phyloP scores from a whole-genome alignment of 2,329 filamentous ascomycete species.

The Diaporthe nobilis region DNA sequence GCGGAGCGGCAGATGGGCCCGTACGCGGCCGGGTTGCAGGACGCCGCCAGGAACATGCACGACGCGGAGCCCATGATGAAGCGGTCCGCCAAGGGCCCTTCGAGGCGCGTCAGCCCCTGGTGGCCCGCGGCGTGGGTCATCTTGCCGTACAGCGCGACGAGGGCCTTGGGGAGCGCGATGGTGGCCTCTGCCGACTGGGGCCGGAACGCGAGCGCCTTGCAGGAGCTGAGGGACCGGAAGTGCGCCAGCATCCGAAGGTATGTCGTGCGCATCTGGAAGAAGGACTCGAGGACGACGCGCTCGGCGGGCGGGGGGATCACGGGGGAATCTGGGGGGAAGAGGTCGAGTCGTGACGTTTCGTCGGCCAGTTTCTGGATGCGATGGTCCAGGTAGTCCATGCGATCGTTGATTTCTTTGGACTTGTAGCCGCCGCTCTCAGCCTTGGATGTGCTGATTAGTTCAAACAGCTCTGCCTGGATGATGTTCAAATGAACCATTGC shows the following conservation, averaged over 20 bases:
- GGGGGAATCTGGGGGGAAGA: not conserved
- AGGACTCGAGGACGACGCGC: not conserved
- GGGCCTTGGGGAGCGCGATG: not conserved
- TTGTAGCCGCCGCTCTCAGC: not conserved
- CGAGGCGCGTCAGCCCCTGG: not conserved
- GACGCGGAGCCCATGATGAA: constrained; percentile 11
- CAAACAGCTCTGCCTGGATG: constrained; percentile 10
- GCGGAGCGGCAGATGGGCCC: constrained; percentile 6
- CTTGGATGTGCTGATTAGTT: not conserved
- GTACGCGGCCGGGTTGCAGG: not conserved
- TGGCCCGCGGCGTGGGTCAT: constrained; percentile 1
- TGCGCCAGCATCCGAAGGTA: constrained; percentile 19
- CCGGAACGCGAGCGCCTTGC: not conserved
- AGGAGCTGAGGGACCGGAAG: constrained; percentile 15
- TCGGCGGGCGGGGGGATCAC: not conserved
- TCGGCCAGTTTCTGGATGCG: constrained; percentile 1
- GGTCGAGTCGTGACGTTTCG: not conserved
- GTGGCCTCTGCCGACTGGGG: not conserved
- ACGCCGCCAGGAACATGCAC: constrained; percentile 11
- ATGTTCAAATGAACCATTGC: constrained; percentile 2
- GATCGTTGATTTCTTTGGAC: constrained; percentile 9
- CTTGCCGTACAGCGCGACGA: not conserved
- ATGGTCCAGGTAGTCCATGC: constrained; percentile 24
- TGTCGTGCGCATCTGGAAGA: constrained; percentile 23
- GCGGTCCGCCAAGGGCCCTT: constrained; percentile 3